Evolutionary conservation across 2,329 filamentous ascomycete species (phyloP), one percentile per base, ranked within the genome.

Genomic region (Epichloe coenophiala): DNA sequence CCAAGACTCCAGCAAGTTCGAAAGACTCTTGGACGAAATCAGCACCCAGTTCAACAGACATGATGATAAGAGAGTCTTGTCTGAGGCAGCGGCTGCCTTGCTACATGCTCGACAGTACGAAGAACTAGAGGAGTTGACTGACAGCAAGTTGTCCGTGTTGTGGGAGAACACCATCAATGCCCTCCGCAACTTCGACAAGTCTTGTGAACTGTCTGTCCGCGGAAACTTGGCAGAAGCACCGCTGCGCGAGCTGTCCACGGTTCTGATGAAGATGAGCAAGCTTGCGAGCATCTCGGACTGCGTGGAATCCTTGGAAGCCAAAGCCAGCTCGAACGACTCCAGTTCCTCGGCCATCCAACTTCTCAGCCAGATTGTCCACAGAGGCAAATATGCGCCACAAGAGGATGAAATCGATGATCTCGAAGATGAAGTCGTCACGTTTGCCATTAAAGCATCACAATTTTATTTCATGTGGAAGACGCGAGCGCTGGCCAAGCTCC

Each of bases 391-490:
- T 43, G 75, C 78, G 48, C 81, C 84, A 49, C 71, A 81, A 3
- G 80, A 88, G 50, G 78, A 83, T 42, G 83, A 85, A 13, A 75
- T 83, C 27, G 85, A 89, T 55, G 81, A 81, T 42, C 71, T 87
- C 12, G 91, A 97, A 65, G 86, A 93, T 57, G 82, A 87, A 56
- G 73, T 93, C 42, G 82, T 88, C 6, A 74, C 80, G 2, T 84
- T 83, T 58, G 84, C 88, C 33, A 85, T 94, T 60, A 84, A 86
- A 56, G 76, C 83, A 2, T 75, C 85, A 47, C 76, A 89, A 45
- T 88, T 94, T 68, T 97, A 96, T 69, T 95, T 96, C 63, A 88
- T 95, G 81, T 98, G 93, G 93, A 91, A 93, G 63, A 77, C 85
- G 21, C 78, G 80, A 49, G 72, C 75, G 48, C 61, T 88, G 53